Conservation (phyloP, 192 early-diverging fungal species). For the Gonapodya prolifera region DNA sequence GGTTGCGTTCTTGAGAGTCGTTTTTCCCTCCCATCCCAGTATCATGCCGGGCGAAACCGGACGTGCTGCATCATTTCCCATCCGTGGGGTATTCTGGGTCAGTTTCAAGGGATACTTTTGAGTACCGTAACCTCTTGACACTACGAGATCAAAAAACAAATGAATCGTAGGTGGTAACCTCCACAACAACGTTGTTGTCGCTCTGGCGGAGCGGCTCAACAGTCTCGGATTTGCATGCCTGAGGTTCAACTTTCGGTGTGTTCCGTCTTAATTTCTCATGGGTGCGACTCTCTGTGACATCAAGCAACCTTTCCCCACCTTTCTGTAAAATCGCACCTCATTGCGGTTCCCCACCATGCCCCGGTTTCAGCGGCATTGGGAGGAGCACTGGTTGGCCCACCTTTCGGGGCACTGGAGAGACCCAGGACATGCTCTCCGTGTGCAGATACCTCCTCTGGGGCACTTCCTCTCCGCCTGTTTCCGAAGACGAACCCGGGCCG, state of each 20-base stretch:
- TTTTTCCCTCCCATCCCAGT: not conserved
- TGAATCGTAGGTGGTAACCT: not conserved
- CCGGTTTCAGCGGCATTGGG: not conserved
- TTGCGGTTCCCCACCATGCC: not conserved
- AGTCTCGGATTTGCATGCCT: not conserved
- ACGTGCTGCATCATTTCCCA: not conserved
- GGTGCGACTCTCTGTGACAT: no score
- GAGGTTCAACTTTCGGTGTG: not conserved
- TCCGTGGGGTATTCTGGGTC: not conserved
- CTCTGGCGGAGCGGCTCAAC: not conserved
- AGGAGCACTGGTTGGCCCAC: not conserved
- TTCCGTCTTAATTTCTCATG: no score
- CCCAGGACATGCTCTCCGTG: not conserved
- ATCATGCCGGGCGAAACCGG: not conserved
- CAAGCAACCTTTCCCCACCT: not conserved
- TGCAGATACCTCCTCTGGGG: not conserved
- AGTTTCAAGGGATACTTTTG: no score
- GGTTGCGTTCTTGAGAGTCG: not conserved
- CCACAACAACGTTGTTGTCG: not conserved
- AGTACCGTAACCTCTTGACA: no score
- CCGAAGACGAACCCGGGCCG: no score
- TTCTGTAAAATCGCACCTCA: not conserved
- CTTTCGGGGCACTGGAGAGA: not conserved
- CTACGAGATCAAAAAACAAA: no score
- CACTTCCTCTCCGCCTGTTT: not conserved